Conservation (phyloP, 1,284 basidiomycete genomes). For the Cronartium quercuum region DNA sequence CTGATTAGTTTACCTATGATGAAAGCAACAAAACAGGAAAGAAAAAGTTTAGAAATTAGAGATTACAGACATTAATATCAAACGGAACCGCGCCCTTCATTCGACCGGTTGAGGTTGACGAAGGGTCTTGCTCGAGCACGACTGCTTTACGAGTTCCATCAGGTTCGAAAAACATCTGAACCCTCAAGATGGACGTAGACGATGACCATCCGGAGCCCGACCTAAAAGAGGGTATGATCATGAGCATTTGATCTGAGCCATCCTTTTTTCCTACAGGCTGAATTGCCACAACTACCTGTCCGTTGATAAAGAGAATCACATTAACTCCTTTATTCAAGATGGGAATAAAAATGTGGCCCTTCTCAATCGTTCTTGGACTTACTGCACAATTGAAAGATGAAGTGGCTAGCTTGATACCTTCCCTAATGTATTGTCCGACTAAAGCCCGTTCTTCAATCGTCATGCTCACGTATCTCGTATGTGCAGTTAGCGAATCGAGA, state of each 20-base stretch:
- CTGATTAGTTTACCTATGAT: too few relatives aligned
- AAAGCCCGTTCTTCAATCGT: conserved; percentile 12
- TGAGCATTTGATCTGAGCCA: not conserved
- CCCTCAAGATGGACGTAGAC: not conserved
- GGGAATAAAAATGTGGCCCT: too few relatives aligned
- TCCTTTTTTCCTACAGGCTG: conserved; percentile 9
- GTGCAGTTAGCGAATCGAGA: conserved; percentile 24
- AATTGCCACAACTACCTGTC: conserved; percentile 6
- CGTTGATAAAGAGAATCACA: not conserved
- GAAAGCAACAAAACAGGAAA: too few relatives aligned
- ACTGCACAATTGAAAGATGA: conserved; percentile 18
- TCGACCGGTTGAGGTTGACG: not conserved
- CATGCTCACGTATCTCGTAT: conserved; percentile 35
- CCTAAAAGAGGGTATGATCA: conserved; percentile 11
- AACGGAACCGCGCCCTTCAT: not conserved
- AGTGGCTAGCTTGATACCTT: conserved; percentile 7
- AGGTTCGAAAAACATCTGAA: not conserved
- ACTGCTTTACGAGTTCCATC: not conserved
- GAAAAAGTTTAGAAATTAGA: not conserved
- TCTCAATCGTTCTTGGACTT: too few relatives aligned
- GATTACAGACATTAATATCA: not conserved
- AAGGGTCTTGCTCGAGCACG: not conserved
- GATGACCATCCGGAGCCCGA: conserved; percentile 9
- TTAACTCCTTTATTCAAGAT: not conserved
- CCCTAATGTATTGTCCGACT: conserved; percentile 3